Conservation (phyloP, 1,284 basidiomycete genomes). For the Pulchroboletus neoregius region DNA sequence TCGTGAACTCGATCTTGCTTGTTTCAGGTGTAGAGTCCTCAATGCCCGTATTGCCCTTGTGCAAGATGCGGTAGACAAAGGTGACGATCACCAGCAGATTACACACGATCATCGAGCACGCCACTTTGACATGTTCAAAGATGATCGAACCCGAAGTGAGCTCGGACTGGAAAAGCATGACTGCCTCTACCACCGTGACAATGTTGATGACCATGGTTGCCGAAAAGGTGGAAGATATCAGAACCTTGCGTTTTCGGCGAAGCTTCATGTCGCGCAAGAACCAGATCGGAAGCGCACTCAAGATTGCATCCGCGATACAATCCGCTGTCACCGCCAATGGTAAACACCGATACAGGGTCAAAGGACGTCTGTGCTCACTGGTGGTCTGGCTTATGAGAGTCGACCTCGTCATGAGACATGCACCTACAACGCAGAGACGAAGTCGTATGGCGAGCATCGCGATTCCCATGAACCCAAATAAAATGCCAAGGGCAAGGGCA, state of each 20-base stretch:
- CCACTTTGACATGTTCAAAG: constrained; percentile 26
- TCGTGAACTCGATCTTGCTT: constrained; percentile 9
- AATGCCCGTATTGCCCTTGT: background rate
- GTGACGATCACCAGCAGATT: constrained; percentile 30
- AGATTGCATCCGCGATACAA: constrained; percentile 16
- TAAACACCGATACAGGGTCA: constrained; percentile 1
- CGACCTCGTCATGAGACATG: constrained; percentile 13
- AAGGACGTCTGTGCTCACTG: constrained; percentile 13
- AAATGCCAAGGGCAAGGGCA: constrained; percentile 8
- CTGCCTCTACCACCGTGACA: constrained; percentile 17
- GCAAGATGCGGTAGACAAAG: constrained; percentile 22
- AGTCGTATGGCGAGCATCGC: constrained; percentile 13
- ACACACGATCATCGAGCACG: constrained; percentile 27
- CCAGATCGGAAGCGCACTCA: constrained; percentile 19
- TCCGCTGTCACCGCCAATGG: constrained; percentile 14
- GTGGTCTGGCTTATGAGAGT: constrained; percentile 17
- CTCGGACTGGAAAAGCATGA: background rate
- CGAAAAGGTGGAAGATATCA: constrained; percentile 20
- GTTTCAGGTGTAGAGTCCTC: constrained; percentile 1
- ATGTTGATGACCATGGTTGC: constrained; percentile 25
- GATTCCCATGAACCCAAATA: constrained; percentile 18
- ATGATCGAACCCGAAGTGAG: constrained; percentile 17
- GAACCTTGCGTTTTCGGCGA: constrained; percentile 8
- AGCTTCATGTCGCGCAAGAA: constrained; percentile 16
- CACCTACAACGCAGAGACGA: constrained; percentile 10